phyloP scores from a whole-genome alignment of 768 basidiomycete species.

The Collybiopsis confluens region DNA sequence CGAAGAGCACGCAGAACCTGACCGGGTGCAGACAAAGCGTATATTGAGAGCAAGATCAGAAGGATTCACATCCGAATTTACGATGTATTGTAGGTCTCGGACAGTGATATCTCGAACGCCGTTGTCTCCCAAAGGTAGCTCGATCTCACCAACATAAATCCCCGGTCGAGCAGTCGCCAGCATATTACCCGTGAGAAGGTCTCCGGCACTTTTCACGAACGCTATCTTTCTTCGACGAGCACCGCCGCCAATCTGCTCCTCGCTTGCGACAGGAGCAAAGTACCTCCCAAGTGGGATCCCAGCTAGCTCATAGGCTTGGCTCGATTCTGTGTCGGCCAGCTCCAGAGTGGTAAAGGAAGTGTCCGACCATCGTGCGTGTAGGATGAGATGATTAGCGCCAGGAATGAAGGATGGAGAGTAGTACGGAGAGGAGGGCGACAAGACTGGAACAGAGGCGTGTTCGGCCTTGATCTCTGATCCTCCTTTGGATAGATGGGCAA shows the following conservation, averaged over 20 bases:
- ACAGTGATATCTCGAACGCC: conserved; percentile 31
- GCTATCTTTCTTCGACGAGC: conserved; percentile 44
- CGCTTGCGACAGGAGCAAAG: conserved; percentile 53
- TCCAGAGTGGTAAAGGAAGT: conserved; percentile 60
- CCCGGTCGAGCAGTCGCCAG: conserved; percentile 61
- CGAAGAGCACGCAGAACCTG: conserved; percentile 3
- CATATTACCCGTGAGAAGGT: conserved; percentile 54
- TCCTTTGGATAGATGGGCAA: conserved; percentile 36
- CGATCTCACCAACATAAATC: conserved; percentile 59
- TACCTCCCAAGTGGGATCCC: conserved; percentile 66
- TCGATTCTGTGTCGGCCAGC: conserved; percentile 47
- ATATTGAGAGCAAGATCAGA: conserved; percentile 41
- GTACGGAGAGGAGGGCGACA: conserved; percentile 44
- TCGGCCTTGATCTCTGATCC: conserved; percentile 12
- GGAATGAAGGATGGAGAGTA: conserved; percentile 68
- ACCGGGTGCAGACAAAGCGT: conserved; percentile 51
- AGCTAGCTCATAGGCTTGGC: conserved; percentile 40
- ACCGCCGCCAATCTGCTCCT: conserved; percentile 30
- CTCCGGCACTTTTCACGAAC: conserved; percentile 60
- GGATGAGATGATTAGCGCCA: conserved; percentile 40
- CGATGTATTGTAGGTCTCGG: conserved; percentile 43
- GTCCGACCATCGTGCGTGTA: conserved; percentile 71
- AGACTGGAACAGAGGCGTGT: conserved; percentile 40
- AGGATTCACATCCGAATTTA: conserved; percentile 42
- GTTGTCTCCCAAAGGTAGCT: conserved; percentile 33